A percentile compares a stretch with the other conserved stretches of the same genome.
Evolutionary conservation across 2,329 filamentous ascomycete species (phyloP).

Genomic region (Pseudogymnoascus pannorum): DNA sequence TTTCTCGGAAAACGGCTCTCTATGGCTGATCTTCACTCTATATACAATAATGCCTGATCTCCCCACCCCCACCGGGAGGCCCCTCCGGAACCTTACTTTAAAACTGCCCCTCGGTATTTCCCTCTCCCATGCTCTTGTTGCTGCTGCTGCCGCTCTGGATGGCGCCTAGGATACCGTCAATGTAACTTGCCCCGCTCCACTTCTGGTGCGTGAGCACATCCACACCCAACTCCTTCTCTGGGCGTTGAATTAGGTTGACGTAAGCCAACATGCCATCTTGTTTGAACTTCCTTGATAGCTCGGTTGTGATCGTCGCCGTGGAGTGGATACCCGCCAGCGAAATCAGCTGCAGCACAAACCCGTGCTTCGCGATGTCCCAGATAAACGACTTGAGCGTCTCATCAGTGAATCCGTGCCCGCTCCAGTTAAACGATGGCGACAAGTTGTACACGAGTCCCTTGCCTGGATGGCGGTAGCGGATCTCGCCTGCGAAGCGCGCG

Average conservation of each 20-base stretch:
- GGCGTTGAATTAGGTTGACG: constrained; percentile 82
- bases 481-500: constrained; percentile 64
- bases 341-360: constrained; percentile 64
- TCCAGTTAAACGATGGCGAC: constrained; percentile 97
- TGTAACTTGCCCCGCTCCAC: constrained; percentile 62
- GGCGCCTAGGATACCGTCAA: constrained; percentile 82
- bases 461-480: constrained; percentile 60
- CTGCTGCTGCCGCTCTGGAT: constrained; percentile 88
- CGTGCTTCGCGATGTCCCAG: constrained; percentile 90
- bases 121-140: constrained; percentile 89
- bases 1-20: background rate
- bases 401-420: constrained; percentile 83
- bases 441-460: constrained; percentile 97
- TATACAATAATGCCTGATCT: background rate
- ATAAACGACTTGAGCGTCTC: constrained; percentile 82
- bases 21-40: background rate
- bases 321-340: constrained; percentile 60
- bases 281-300: constrained; percentile 78
- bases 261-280: constrained; percentile 94
- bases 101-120: constrained; percentile 77
- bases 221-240: constrained; percentile 67
- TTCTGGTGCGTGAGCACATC: constrained; percentile 35
- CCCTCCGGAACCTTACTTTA: constrained; percentile 12
- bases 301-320: constrained; percentile 56
- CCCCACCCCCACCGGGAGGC: background rate